Conservation (phyloP, 2,329 filamentous ascomycete genomes). For the Penicillium sp. region DNA sequence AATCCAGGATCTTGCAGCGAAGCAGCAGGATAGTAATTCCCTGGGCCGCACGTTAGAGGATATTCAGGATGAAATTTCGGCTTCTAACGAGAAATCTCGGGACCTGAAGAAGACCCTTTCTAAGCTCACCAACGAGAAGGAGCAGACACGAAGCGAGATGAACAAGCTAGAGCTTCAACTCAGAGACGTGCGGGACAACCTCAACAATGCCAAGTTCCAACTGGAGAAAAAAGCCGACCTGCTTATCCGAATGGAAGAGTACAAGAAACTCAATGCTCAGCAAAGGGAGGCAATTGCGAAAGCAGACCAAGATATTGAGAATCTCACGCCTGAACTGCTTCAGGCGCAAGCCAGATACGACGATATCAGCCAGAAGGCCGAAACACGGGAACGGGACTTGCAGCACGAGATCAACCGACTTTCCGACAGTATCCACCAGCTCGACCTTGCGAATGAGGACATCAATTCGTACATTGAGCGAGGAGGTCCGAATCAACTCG, state of each 20-base stretch:
- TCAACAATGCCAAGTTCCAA: constrained; percentile 70
- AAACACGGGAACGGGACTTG: constrained; percentile 70
- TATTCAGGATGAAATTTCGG: constrained; percentile 74
- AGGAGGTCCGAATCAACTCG: constrained; percentile 72
- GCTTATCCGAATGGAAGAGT: constrained; percentile 69
- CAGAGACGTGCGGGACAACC: constrained; percentile 71
- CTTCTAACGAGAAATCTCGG: constrained; percentile 67
- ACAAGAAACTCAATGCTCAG: constrained; percentile 67
- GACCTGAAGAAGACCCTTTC: constrained; percentile 63
- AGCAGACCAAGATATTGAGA: constrained; percentile 72
- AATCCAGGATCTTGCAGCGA: constrained; percentile 72
- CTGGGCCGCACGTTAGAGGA: constrained; percentile 74
- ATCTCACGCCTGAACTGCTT: constrained; percentile 72
- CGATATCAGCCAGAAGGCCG: constrained; percentile 71
- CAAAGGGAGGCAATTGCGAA: constrained; percentile 70
- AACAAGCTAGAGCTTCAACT: constrained; percentile 74
- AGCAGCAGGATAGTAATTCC: constrained; percentile 70
- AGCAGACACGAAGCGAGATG: constrained; percentile 69
- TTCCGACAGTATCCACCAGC: constrained; percentile 72
- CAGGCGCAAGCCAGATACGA: constrained; percentile 76
- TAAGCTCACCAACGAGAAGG: constrained; percentile 69
- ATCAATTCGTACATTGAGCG: constrained; percentile 78
- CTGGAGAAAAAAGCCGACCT: constrained; percentile 79
- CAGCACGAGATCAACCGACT: constrained; percentile 71
- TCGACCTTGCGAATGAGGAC: constrained; percentile 73